Base-by-base conservation (phyloP, 257 asterid species). In the Verbena officinalis region DNA sequence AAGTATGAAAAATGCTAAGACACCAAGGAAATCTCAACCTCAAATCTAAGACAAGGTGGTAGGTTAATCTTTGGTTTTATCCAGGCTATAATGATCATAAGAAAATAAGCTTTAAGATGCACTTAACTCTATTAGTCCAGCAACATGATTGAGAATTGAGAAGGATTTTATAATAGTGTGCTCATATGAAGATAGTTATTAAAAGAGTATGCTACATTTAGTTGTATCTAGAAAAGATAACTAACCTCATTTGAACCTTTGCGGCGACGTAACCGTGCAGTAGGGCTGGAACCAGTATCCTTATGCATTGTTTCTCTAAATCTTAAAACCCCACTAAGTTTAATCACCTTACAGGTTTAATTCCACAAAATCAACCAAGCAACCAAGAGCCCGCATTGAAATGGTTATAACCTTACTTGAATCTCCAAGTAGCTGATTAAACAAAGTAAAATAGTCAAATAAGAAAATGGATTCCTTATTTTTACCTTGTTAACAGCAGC, bases 231-330 rank as follows among this genome's bases (percentile, higher is more conserved):
- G 36, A 53, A 24, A 65, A 65, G 55, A 69, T 20, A 61, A 64
- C 71, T 43, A 58, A 94, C 99, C 99, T 94, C 99, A 81, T 82
- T 88, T 17, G 98, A 90, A 66, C 88, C 93, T 74, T 70, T 88
- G 49, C 99, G 98, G 21, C 98, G 87, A 31, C 99, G 98, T 10
- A 84, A 6, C 19, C 97, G 78, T 51, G 86, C 75, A 58, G 81
- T 82, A 19, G 82, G 72, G 36, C 89, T 87, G 36, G 87, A 72
- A 82, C 72, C 85, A 75, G 74, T 64, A 69, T 90, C 97, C 80
- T 65, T 86, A 65, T 94, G 92, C 97, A 94, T 90, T 70, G 63
- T 80, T 80, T 64, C 64, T 69, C 74, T 50, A 23, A 40, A 14
- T 21, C 39, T 43, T 49, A 38, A 59, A 67, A 36, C 40, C 65